Base-by-base conservation (phyloP, 108 stramenopile species). In the Fistulifera pelliculosa region DNA sequence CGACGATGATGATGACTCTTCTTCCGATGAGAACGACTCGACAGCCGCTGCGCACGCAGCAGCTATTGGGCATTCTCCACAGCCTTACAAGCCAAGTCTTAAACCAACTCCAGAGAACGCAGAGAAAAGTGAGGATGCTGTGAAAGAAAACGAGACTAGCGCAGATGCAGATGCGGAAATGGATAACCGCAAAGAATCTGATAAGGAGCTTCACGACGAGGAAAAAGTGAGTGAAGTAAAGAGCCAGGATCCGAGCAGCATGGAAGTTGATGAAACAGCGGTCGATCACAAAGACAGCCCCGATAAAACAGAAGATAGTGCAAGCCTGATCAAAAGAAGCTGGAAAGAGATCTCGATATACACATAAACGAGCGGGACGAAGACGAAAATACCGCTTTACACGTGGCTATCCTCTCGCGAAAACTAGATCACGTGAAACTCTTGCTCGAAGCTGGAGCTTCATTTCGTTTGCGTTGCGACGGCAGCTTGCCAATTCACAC, bases 311-410 rank as follows among this genome's bases (percentile, higher is more conserved):
- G n/a, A n/a, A n/a, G n/a, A n/a, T n/a, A n/a, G n/a, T n/a, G n/a
- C n/a, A n/a, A n/a, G n/a, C n/a, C n/a, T n/a, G n/a, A n/a, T n/a
- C n/a, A n/a, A 11, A 17, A 45, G 21, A 19, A 19, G 11, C 44
- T 45, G 11, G 44, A 45, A 45, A 21, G 16, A 17, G 21, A 45
- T 45, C 44, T 21, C 19, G 44, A 45, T 45, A 18, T 57, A 1
- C 77, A 93, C 54, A 54, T 93, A 10, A 87, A 93, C 57, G 86
- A 85, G 49, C 71, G 88, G 5, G 93, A 94, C 40, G 77, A 66
- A 39, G 88, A 90, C 62, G 93, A 87, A 60, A 94, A 90, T 62
- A 94, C 93, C 12, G 81, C 93, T 1, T 66, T 94, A 14, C 93
- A 94, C 60, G 62, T 94, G 27, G 93, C 93, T 14, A 83, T 94